Evolutionary conservation across 2,329 filamentous ascomycete species (phyloP).

Genomic region (Ophiosphaerella narmari): DNA sequence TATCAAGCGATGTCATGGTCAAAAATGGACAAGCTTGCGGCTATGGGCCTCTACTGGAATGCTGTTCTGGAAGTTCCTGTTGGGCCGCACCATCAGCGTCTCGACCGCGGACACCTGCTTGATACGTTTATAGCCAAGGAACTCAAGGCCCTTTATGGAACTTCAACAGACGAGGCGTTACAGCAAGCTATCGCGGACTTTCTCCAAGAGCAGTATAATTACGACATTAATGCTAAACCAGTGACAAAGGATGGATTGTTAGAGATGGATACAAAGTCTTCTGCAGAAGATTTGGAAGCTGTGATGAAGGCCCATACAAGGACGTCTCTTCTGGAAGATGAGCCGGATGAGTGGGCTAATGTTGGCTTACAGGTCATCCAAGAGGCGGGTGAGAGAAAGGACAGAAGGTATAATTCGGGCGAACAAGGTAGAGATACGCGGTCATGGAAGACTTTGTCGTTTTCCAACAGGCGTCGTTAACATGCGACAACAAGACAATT

Average conservation of each 20-base stretch:
- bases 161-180: slow-evolving; percentile 19
- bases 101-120: slow-evolving; percentile 14
- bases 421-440: too few species aligned
- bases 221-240: slow-evolving; percentile 13
- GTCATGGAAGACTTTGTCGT: too few species aligned
- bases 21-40: slow-evolving; percentile 23
- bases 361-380: too few species aligned
- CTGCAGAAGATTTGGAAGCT: slow-evolving; percentile 14
- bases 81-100: slow-evolving; percentile 5
- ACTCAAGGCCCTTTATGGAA: slow-evolving; percentile 22
- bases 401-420: too few species aligned
- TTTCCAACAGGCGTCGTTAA: too few species aligned
- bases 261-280: slow-evolving; percentile 9
- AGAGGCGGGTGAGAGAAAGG: too few species aligned
- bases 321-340: neutral
- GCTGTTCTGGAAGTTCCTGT: slow-evolving; percentile 13
- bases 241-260: slow-evolving; percentile 1
- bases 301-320: slow-evolving; percentile 7
- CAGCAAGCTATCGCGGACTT: slow-evolving; percentile 23
- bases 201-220: slow-evolving; percentile 20
- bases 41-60: slow-evolving; percentile 24
- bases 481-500: too few species aligned
- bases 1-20: slow-evolving; percentile 28
- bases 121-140: slow-evolving; percentile 26
- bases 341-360: neutral